These are phyloP conservation scores for Fusarium domesticum DNA, from an alignment of 2,329 filamentous ascomycete species.

Conservation along the genomic window DNA sequence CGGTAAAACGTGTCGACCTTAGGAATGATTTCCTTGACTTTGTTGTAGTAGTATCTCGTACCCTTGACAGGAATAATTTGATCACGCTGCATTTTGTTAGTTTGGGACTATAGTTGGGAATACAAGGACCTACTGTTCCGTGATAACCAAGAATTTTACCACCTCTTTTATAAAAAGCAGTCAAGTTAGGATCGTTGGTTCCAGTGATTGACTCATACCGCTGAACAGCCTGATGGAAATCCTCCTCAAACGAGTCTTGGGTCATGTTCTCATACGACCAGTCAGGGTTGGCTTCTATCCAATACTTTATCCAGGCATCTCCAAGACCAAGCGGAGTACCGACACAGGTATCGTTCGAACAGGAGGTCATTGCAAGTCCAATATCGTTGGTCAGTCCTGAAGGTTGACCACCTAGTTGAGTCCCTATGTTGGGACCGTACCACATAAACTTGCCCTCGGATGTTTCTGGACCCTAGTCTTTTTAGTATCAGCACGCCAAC, in stretches of 20 bases:
- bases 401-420: slow-evolving; percentile 1
- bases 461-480: slow-evolving; percentile 10
- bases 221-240: neutral
- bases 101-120: neutral
- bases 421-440: slow-evolving; percentile 3
- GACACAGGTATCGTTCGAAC: neutral
- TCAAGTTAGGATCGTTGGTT: slow-evolving; percentile 1
- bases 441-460: slow-evolving; percentile 9
- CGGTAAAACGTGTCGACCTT: slow-evolving; percentile 2
- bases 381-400: neutral
- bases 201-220: slow-evolving; percentile 3
- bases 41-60: slow-evolving; percentile 2
- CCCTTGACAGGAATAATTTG: slow-evolving; percentile 2
- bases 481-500: neutral
- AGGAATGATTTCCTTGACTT: neutral
- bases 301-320: slow-evolving; percentile 1
- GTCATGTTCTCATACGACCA: neutral
- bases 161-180: neutral
- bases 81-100: slow-evolving; percentile 3
- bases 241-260: slow-evolving; percentile 1
- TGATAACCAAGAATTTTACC: slow-evolving; percentile 5
- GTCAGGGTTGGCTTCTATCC: neutral
- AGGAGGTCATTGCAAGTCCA: slow-evolving; percentile 3
- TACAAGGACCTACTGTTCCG: slow-evolving; percentile 1
- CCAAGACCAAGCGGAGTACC: neutral